These are phyloP conservation scores for Rhizopogon vinicolor DNA, from an alignment of 768 basidiomycete genomes.

Conservation along the genomic window DNA sequence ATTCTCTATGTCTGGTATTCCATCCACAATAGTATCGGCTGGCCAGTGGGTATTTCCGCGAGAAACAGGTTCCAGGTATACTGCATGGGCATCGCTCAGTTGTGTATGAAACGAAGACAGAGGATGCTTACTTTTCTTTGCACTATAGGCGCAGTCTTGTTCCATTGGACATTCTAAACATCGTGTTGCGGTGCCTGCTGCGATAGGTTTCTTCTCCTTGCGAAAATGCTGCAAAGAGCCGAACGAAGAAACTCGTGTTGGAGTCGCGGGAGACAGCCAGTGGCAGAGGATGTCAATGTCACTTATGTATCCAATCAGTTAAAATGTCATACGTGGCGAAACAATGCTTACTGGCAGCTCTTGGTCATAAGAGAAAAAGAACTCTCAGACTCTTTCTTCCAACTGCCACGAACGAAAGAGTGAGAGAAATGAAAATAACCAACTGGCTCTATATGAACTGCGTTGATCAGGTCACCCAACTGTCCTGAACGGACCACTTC, in stretches of 20 bases:
- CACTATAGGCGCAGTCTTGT: constrained; percentile 76
- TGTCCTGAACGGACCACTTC: constrained; percentile 64
- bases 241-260: constrained; percentile 76
- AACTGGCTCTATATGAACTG: constrained; percentile 81
- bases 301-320: constrained; percentile 32
- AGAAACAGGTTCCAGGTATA: constrained; percentile 75
- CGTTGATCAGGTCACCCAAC: constrained; percentile 77
- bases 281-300: constrained; percentile 83
- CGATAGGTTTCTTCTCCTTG: constrained; percentile 62
- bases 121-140: constrained; percentile 64
- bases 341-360: constrained; percentile 71
- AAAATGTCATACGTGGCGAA: background rate
- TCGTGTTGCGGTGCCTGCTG: constrained; percentile 62
- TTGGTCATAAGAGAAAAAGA: constrained; percentile 88
- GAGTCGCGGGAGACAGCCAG: constrained; percentile 64
- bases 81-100: constrained; percentile 33
- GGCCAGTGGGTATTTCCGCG: constrained; percentile 56
- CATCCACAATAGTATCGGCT: constrained; percentile 64
- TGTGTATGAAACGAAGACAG: background rate
- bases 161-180: constrained; percentile 77
- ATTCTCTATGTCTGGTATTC: constrained; percentile 83
- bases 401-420: constrained; percentile 82
- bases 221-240: constrained; percentile 83
- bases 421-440: constrained; percentile 89
- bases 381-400: constrained; percentile 63